Conservation (phyloP, 352 stramenopile species). For the Blastocystis sp. region DNA sequence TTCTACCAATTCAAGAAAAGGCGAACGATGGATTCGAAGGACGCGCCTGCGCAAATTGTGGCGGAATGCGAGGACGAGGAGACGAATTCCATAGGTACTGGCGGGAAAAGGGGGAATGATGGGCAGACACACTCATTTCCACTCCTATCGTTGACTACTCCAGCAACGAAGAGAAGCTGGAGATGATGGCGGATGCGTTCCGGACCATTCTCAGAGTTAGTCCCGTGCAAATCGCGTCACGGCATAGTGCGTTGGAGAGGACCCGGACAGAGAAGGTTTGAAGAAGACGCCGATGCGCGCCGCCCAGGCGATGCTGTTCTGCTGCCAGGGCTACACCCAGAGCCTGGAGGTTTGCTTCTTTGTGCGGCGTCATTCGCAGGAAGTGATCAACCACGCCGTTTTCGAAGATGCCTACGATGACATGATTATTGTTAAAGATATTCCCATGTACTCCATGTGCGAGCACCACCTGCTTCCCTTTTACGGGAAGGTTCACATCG, state of each 20-base stretch:
- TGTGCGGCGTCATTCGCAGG: slow-evolving; percentile 10
- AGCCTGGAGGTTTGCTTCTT: slow-evolving; percentile 74
- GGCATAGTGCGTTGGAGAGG: slow-evolving; percentile 81
- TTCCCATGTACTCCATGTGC: slow-evolving; percentile 96
- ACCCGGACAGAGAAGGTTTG: slow-evolving; percentile 87
- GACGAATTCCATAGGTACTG: slow-evolving; percentile 53
- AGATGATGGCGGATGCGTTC: slow-evolving; percentile 70
- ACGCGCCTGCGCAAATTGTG: slow-evolving; percentile 20
- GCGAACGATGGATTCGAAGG: slow-evolving; percentile 3
- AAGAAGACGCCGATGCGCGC: slow-evolving; percentile 92
- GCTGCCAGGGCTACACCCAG: slow-evolving; percentile 89
- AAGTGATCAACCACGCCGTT: slow-evolving; percentile 91
- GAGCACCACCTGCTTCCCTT: slow-evolving; percentile 99
- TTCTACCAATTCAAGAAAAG: not conserved
- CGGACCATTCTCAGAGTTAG: slow-evolving; percentile 62
- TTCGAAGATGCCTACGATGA: slow-evolving; percentile 94
- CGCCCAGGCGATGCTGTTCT: slow-evolving; percentile 92
- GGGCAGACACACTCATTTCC: slow-evolving; percentile 41
- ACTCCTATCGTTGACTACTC: slow-evolving; percentile 74
- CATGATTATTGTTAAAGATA: slow-evolving; percentile 98
- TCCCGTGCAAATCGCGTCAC: not conserved
- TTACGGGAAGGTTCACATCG: slow-evolving; percentile 87
- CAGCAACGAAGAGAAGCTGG: slow-evolving; percentile 79
- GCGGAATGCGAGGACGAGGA: slow-evolving; percentile 54
- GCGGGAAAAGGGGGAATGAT: not conserved